Evolutionary conservation across 2,329 filamentous ascomycete genomes (phyloP), one percentile per base, ranked within the genome.

Genomic region (Colletotrichum navitas): DNA sequence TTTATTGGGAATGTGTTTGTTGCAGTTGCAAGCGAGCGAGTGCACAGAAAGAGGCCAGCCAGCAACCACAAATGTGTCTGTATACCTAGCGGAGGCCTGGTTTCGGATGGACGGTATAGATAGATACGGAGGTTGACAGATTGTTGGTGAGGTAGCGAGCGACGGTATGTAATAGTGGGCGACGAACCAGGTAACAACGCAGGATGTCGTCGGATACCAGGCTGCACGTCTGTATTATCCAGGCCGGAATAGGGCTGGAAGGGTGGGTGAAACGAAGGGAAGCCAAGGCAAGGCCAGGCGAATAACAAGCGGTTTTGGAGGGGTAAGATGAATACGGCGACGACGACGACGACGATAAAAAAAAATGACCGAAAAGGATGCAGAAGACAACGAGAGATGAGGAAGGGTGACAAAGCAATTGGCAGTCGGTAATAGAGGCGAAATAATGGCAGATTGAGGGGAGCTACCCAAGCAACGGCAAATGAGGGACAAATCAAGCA

Each of bases 361-460:
- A 45, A 45, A n/a, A 45, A 45, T 12, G 4, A 62, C 21, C 11
- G 21, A 26, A 36, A 55, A 29, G 49, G 39, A 55, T 41, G n/a
- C 26, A 49, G 39, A 58, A 51, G 59, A 54, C 55, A 36, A 45
- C 54, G 47, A 60, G 69, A 72, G 69, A 72, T 69, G 60, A 69
- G 66, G 36, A 63, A 59, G 58, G 65, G 65, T 51, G 47, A 56
- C n/a, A 47, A 63, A 47, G 66, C 55, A 34, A 54, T 63, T 43
- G 58, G 65, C 64, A 63, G 68, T 68, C 63, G 68, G 65, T 21
- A n/a, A n/a, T n/a, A 69, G 54, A 69, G 47, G 34, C 69, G 69
- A 72, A 64, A 72, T 72, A 65, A 72, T 60, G 69, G 65, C 54
- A 72, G 69, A 64, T 69, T 72, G 69, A 49, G 49, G 26, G 54